A percentile compares a stretch with the other conserved stretches of the same genome.
phyloP scores from a whole-genome alignment of 192 early-diverging fungal species.

The Haplosporangium gracile region DNA sequence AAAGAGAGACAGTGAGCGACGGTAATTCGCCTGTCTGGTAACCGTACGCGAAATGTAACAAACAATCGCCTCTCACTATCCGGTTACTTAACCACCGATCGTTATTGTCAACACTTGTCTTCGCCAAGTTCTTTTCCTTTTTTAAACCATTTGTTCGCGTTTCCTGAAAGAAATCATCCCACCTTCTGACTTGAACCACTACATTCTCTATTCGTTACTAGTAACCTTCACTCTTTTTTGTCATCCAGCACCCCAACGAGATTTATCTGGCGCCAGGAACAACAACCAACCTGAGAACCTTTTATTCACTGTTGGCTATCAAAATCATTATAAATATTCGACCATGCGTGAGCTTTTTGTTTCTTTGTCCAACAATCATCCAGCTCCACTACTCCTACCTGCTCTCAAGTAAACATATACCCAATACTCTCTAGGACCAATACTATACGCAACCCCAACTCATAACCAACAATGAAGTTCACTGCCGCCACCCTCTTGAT shows the following conservation, averaged over 20 bases:
- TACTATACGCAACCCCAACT: not conserved
- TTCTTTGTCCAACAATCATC: not conserved
- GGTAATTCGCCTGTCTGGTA: not conserved
- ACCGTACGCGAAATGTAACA: not conserved
- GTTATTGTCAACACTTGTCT: not conserved
- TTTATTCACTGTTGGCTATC: not conserved
- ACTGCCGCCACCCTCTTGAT: conserved; percentile 15
- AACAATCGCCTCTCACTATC: not conserved
- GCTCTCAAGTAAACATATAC: not conserved
- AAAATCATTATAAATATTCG: not conserved
- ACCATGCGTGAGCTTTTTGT: not conserved
- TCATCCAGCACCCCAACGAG: not conserved
- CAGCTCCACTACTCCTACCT: not conserved
- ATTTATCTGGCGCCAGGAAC: not conserved
- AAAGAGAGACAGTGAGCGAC: not conserved
- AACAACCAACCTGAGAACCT: not conserved
- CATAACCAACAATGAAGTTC: conserved; percentile 36
- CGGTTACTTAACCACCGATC: not conserved
- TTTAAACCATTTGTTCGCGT: not conserved
- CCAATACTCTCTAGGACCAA: not conserved
- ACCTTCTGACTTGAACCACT: not conserved
- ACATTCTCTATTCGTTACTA: not conserved
- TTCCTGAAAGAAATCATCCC: not conserved
- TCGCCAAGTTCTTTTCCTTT: not conserved
- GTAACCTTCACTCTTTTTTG: not conserved